Evolutionary conservation across 1,139 yeast genomes (phyloP), one percentile per base, ranked within the genome.

Genomic region (Hanseniaspora uvarum): DNA sequence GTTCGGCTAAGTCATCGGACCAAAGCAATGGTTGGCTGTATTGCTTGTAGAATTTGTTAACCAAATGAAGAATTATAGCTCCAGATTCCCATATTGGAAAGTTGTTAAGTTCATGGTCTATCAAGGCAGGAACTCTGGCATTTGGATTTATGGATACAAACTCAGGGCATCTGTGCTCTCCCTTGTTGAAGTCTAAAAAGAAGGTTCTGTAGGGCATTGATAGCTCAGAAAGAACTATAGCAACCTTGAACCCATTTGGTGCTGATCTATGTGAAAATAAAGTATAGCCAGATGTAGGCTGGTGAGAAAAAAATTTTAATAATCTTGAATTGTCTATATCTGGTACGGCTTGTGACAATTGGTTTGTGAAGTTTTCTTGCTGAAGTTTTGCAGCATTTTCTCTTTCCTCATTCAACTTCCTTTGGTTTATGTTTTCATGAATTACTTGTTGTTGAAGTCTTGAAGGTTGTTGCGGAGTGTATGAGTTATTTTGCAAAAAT

Each of bases 171-270:
- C 96, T 72, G 67, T 88, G 96, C 68, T 89, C 96, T 54, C 95
- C 94, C 59, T 75, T 76, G 66, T 85, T 85, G 68, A 89, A 88
- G 69, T 89, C 97, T 57, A 92, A 74, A 63, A 87, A 84, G 58
- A 89, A 81, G 7, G 96, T 88, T 62, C 81, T 81, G 70, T 84
- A 89, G 41, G 79, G 79, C 61, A 85, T 76, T 56, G 85, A 84
- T 59, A 92, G 76, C 67, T 89, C 97, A 53, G 89, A 80, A 57
- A 92, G 73, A 44, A 88, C 84, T 52, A 88, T 88, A 21, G 97
- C 96, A 21, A 92, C 95, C 68, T 89, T 89, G 75, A 88, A 92
- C 8, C 96, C 97, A 68, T 89, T 89, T 30, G 97, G 97, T 1
- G 96, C 96, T 10, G 94, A 84, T 63, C 95, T 73, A 68, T 89